Conservation (phyloP, 1,139 yeast species). For the Taphrina betulina region DNA sequence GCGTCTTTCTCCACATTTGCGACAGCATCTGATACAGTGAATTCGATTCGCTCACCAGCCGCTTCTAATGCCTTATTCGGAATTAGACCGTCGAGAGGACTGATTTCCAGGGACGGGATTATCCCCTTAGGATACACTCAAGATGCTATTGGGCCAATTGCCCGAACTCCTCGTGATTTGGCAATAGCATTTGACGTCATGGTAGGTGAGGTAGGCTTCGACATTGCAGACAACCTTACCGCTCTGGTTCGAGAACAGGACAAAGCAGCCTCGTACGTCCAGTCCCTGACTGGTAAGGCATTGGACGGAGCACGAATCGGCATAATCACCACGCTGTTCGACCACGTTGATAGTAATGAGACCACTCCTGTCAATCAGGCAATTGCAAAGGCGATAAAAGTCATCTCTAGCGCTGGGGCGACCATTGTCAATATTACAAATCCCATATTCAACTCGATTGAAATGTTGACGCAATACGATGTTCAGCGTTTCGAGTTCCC, state of each 20-base stretch:
- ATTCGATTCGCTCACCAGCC: background rate
- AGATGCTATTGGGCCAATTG: background rate
- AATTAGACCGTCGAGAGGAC: background rate
- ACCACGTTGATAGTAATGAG: background rate
- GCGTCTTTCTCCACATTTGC: background rate
- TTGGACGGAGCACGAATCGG: background rate
- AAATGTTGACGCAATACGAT: background rate
- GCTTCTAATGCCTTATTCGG: background rate
- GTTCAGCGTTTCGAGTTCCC: background rate
- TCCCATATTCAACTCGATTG: background rate
- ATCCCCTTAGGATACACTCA: background rate
- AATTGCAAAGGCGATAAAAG: background rate
- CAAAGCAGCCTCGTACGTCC: background rate
- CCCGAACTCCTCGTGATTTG: background rate
- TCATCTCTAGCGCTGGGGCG: background rate
- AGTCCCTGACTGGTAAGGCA: background rate
- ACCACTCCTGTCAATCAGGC: background rate
- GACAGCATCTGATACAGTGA: background rate
- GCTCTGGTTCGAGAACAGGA: background rate
- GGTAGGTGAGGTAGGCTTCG: background rate
- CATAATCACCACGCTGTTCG: background rate
- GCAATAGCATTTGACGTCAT: constrained; percentile 1
- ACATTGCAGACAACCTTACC: background rate
- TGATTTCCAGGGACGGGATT: background rate
- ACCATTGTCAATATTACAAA: background rate